phyloP scores from a whole-genome alignment of 768 basidiomycete genomes.

The Pleurotus sapidus region DNA sequence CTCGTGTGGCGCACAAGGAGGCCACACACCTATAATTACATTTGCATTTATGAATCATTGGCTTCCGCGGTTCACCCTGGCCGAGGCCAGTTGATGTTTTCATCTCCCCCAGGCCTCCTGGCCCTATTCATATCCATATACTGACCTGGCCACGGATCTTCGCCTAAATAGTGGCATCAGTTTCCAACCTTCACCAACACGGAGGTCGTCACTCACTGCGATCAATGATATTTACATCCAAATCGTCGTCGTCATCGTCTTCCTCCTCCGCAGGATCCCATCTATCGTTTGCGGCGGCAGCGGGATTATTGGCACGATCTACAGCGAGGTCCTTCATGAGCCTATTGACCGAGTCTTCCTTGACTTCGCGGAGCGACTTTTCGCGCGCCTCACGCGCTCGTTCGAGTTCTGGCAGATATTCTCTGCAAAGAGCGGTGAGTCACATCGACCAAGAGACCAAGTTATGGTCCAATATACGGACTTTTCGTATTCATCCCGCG shows the following conservation, averaged over 20 bases:
- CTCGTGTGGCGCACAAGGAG: too few species aligned
- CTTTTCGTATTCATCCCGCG: conserved; percentile 86
- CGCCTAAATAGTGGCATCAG: conserved; percentile 39
- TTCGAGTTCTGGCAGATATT: conserved; percentile 89
- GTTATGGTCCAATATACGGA: conserved; percentile 30
- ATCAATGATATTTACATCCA: conserved; percentile 63
- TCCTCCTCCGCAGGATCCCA: conserved; percentile 63
- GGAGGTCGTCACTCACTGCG: conserved; percentile 48
- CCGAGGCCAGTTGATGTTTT: conserved; percentile 69
- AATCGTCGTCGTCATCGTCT: conserved; percentile 44
- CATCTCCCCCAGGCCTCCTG: conserved; percentile 44
- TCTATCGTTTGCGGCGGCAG: conserved; percentile 48
- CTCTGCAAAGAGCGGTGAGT: conserved; percentile 39
- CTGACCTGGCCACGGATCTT: conserved; percentile 68
- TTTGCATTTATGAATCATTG: too few species aligned
- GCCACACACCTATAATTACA: too few species aligned
- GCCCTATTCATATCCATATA: conserved; percentile 73
- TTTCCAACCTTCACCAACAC: conserved; percentile 1
- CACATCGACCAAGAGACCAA: too few species aligned
- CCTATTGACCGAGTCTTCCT: conserved; percentile 74
- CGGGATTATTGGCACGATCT: conserved; percentile 66
- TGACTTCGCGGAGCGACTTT: conserved; percentile 58
- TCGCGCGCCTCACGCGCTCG: conserved; percentile 65
- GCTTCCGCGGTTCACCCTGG: conserved; percentile 43
- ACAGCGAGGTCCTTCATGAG: conserved; percentile 79